These are phyloP conservation scores for Apophysomyces variabilis DNA, from an alignment of 371 early-diverging fungal species.

Conservation along the genomic window DNA sequence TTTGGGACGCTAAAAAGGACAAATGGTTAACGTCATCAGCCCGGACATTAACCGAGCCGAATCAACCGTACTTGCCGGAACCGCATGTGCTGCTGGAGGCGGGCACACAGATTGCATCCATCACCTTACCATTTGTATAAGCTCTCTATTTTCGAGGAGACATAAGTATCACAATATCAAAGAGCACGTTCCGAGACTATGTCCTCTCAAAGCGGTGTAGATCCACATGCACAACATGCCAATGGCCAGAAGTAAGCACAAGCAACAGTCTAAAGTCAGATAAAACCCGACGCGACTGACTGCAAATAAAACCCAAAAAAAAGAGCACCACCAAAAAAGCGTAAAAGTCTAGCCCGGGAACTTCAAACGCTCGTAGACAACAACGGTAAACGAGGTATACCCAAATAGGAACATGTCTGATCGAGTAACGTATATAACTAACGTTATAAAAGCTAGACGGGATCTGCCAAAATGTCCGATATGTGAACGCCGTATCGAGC, in stretches of 20 bases:
- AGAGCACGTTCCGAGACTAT: neutral
- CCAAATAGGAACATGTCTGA: too few species aligned
- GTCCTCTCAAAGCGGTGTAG: constrained; percentile 2
- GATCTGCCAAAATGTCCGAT: constrained; percentile 61
- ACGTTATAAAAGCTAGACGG: constrained; percentile 34
- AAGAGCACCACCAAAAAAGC: constrained; percentile 11
- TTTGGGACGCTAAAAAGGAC: too few species aligned
- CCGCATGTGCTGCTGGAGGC: too few species aligned
- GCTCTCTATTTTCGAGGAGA: neutral
- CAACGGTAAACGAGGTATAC: constrained; percentile 46
- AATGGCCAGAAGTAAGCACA: constrained; percentile 4
- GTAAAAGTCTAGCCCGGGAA: constrained; percentile 35
- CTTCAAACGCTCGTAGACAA: constrained; percentile 41
- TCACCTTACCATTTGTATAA: neutral
- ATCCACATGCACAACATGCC: neutral
- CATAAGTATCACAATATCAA: neutral
- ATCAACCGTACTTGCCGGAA: too few species aligned
- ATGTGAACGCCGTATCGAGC: constrained; percentile 56
- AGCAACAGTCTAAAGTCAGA: constrained; percentile 3
- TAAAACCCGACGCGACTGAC: constrained; percentile 8
- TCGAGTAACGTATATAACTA: neutral
- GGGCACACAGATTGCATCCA: neutral
- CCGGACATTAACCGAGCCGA: too few species aligned
- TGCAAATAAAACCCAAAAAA: neutral
- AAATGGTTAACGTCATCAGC: too few species aligned